A percentile compares a stretch with the other conserved stretches of the same genome.
These are phyloP conservation scores for Leccinum pachyderme DNA, from an alignment of 1,284 basidiomycete genomes.

Conservation along the genomic window DNA sequence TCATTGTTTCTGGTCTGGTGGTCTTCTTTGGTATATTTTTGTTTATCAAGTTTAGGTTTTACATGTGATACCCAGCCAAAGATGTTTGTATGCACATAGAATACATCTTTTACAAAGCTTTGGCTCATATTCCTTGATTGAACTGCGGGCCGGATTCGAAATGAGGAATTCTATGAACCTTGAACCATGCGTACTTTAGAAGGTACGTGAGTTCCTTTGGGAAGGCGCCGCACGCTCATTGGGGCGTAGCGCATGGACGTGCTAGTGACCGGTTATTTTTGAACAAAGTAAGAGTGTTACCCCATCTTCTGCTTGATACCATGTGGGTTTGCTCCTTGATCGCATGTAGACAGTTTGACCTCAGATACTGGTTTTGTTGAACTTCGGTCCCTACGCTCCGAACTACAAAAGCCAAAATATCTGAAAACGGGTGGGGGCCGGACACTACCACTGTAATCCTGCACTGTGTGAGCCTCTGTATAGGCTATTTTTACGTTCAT, in stretches of 20 bases:
- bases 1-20: slow-evolving; percentile 35
- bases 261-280: no score
- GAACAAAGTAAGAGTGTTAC: no score
- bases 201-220: neutral
- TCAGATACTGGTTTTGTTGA: no score
- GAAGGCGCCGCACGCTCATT: neutral
- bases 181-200: neutral
- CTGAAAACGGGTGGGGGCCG: neutral
- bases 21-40: slow-evolving; percentile 37
- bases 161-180: no score
- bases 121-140: neutral
- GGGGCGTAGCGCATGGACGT: neutral
- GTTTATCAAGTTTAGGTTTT: slow-evolving; percentile 31
- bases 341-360: no score
- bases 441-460: no score
- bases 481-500: no score
- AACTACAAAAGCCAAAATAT: neutral
- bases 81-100: neutral
- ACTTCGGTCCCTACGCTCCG: no score
- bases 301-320: no score
- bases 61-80: slow-evolving; percentile 21
- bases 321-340: no score
- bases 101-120: neutral
- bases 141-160: neutral
- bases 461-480: no score